Conservation (phyloP, 768 basidiomycete species). For the Xerocomus spinulosus region DNA sequence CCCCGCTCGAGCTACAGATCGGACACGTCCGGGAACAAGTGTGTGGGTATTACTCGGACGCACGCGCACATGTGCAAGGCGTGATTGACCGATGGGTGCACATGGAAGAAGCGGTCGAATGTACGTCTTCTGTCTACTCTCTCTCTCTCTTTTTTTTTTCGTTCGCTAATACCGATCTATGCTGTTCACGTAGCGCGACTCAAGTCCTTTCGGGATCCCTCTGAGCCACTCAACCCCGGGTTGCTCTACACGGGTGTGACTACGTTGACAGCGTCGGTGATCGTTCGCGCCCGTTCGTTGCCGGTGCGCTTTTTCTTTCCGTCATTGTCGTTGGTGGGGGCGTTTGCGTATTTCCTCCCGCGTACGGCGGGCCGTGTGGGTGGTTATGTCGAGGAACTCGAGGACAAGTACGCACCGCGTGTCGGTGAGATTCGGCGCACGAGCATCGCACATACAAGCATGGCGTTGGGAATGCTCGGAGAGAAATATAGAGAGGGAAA, state of each 20-base stretch:
- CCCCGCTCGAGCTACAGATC: conserved; percentile 73
- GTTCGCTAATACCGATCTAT: background rate
- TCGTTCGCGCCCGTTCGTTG: conserved; percentile 73
- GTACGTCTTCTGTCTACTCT: conserved; percentile 43
- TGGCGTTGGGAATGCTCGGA: conserved; percentile 55
- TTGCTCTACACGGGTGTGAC: conserved; percentile 86
- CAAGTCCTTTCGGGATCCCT: conserved; percentile 72
- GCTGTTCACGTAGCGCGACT: conserved; percentile 54
- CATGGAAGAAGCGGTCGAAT: conserved; percentile 79
- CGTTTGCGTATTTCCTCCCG: conserved; percentile 84
- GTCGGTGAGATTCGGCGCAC: conserved; percentile 65
- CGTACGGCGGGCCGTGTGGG: conserved; percentile 69
- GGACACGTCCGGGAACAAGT: conserved; percentile 60
- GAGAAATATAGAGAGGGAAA: conserved; percentile 47
- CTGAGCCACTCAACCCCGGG: conserved; percentile 86
- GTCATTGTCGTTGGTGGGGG: conserved; percentile 62
- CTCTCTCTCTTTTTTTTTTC: background rate
- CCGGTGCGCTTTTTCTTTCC: conserved; percentile 71
- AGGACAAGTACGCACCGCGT: conserved; percentile 64
- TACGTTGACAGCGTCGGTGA: conserved; percentile 81
- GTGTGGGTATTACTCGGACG: conserved; percentile 51
- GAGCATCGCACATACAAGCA: conserved; percentile 54
- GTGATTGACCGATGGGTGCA: conserved; percentile 80
- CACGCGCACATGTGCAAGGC: conserved; percentile 63
- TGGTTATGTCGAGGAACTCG: conserved; percentile 60